These are phyloP conservation scores for Forsythia suspensa DNA, from an alignment of 257 asterid genomes.

Conservation along the genomic window DNA sequence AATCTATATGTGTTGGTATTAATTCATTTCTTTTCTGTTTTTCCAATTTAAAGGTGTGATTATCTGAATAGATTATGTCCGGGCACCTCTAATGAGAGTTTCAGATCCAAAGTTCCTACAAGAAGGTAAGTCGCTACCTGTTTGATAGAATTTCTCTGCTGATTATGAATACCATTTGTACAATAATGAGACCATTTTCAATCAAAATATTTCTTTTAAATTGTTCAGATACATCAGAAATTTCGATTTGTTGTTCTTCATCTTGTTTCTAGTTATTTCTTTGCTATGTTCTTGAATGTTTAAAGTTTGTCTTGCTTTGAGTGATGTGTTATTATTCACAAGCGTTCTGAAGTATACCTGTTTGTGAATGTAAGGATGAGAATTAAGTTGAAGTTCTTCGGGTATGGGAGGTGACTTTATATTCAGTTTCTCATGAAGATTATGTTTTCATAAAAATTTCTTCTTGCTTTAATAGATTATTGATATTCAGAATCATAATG, in stretches of 20 bases:
- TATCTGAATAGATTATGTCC: constrained; percentile 74
- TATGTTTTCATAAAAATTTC: not conserved
- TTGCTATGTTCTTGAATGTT: constrained; percentile 5
- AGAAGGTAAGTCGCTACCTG: constrained; percentile 47
- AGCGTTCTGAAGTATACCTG: constrained; percentile 1
- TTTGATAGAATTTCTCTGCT: constrained; percentile 14
- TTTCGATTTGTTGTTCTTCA: not conserved
- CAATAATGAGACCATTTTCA: not conserved
- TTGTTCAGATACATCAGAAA: not conserved
- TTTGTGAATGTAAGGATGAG: constrained; percentile 10
- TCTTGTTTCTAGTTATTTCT: not conserved
- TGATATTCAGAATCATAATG: not conserved
- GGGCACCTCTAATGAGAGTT: constrained; percentile 38
- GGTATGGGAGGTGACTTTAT: constrained; percentile 2
- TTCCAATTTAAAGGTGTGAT: constrained; percentile 54
- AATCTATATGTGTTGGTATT: constrained; percentile 3
- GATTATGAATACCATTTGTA: constrained; percentile 8
- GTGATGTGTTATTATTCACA: not conserved
- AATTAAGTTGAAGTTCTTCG: constrained; percentile 8
- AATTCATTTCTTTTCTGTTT: not conserved
- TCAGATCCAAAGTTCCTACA: constrained; percentile 43
- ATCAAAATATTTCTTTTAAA: constrained; percentile 1
- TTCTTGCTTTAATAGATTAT: not conserved
- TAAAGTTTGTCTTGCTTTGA: not conserved
- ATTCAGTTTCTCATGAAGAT: not conserved